phyloP scores from a whole-genome alignment of 352 stramenopile genomes.

The Phytophthora hybrid region DNA sequence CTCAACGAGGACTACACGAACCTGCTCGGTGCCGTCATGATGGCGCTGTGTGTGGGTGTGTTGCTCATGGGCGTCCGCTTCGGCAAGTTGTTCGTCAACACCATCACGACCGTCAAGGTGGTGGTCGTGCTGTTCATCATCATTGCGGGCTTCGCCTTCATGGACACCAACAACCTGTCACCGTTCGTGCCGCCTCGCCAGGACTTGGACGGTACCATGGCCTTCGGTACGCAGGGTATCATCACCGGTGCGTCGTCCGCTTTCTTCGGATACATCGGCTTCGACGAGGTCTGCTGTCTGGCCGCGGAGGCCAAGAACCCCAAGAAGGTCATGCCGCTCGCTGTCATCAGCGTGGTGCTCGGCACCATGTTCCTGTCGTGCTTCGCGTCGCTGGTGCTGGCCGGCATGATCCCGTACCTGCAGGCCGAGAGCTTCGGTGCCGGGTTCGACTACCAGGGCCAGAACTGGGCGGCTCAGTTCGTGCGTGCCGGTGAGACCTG shows the following conservation, averaged over 20 bases:
- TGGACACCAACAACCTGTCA: constrained; percentile 82
- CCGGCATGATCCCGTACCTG: constrained; percentile 70
- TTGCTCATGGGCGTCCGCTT: constrained; percentile 88
- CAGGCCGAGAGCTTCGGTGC: constrained; percentile 49
- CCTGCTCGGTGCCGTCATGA: constrained; percentile 72
- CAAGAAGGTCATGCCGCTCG: constrained; percentile 77
- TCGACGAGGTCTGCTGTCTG: constrained; percentile 95
- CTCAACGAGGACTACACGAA: constrained; percentile 73
- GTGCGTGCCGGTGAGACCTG: constrained; percentile 39
- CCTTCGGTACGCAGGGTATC: constrained; percentile 67
- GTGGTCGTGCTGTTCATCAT: constrained; percentile 94
- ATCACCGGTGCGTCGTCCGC: constrained; percentile 84
- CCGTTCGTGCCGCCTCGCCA: constrained; percentile 78
- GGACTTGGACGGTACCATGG: constrained; percentile 30
- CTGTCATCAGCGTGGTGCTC: constrained; percentile 83
- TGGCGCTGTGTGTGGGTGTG: constrained; percentile 72
- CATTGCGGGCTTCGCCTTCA: constrained; percentile 83
- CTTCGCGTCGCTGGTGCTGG: constrained; percentile 88
- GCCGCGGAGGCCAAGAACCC: constrained; percentile 84
- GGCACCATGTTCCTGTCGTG: constrained; percentile 79
- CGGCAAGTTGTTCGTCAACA: constrained; percentile 92
- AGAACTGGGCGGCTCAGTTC: constrained; percentile 60
- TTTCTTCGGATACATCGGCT: constrained; percentile 97
- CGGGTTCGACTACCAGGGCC: constrained; percentile 53
- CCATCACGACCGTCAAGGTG: constrained; percentile 85